Percentiles rank a stretch among this genome's conserved stretches.
These are phyloP conservation scores for Pelagophyceae sp. DNA, from an alignment of 352 stramenopile genomes.

Conservation along the genomic window DNA sequence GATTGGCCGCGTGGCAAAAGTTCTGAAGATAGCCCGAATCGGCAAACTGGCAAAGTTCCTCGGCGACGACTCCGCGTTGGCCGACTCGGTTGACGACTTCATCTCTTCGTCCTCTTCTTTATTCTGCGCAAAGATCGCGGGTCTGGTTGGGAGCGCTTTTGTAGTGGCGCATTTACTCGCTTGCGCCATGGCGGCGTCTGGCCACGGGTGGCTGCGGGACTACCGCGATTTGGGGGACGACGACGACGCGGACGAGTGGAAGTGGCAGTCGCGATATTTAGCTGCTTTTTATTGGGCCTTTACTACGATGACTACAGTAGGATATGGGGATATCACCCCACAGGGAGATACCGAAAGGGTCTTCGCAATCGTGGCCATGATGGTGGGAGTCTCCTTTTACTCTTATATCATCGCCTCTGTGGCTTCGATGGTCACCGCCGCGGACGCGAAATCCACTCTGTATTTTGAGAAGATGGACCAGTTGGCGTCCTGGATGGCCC, in stretches of 20 bases:
- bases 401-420: constrained; percentile 63
- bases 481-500: constrained; percentile 40
- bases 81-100: neutral
- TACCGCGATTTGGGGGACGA: neutral
- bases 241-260: constrained; percentile 1
- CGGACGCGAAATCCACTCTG: constrained; percentile 16
- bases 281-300: constrained; percentile 68
- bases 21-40: constrained; percentile 57
- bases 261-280: constrained; percentile 42
- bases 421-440: constrained; percentile 22
- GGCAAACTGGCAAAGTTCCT: constrained; percentile 47
- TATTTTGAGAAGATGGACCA: constrained; percentile 54
- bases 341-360: constrained; percentile 7
- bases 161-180: neutral
- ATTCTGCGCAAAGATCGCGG: neutral
- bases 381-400: constrained; percentile 60
- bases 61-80: neutral
- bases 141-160: neutral
- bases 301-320: constrained; percentile 28
- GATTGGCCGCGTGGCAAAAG: constrained; percentile 37
- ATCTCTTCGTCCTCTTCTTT: neutral
- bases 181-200: neutral
- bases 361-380: constrained; percentile 52
- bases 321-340: constrained; percentile 28
- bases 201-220: neutral